Percentiles rank a stretch among this genome's conserved stretches.
These are phyloP conservation scores for Capsicum chinense DNA, from an alignment of 257 asterid species.

Conservation along the genomic window DNA sequence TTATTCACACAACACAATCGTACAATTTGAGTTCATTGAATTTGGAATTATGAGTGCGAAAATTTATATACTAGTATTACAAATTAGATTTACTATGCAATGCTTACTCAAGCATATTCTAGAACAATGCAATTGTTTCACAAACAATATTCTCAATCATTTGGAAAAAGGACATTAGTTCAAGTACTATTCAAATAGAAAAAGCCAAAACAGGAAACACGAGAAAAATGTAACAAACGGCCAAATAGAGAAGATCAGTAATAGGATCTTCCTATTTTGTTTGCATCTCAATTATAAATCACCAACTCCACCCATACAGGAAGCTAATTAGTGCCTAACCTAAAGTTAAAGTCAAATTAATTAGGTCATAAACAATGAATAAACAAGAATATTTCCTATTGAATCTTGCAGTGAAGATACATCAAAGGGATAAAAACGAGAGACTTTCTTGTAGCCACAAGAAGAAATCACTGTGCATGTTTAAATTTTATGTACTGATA, in stretches of 20 bases:
- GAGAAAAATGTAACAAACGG: not conserved
- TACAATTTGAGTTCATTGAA: too few relatives aligned
- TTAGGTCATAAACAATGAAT: not conserved
- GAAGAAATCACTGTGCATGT: not conserved
- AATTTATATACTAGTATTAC: too few relatives aligned
- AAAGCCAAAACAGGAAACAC: not conserved
- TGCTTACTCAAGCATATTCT: not conserved
- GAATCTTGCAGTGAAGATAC: not conserved
- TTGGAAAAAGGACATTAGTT: not conserved
- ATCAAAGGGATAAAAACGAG: not conserved
- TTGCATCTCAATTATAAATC: not conserved
- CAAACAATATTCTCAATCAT: not conserved
- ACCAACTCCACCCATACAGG: conserved; percentile 16
- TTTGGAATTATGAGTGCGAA: too few relatives aligned
- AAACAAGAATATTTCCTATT: not conserved
- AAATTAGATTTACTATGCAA: too few relatives aligned
- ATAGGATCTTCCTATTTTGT: conserved; percentile 11
- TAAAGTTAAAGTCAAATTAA: not conserved
- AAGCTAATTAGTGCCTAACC: not conserved
- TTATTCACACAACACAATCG: too few relatives aligned
- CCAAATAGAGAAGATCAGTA: not conserved
- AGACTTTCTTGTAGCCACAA: not conserved
- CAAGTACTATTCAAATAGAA: not conserved
- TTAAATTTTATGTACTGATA: not conserved
- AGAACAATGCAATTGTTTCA: not conserved